Evolutionary conservation across 1,284 basidiomycete species (phyloP), one percentile per base, ranked within the genome.

Genomic region (Prillingera fragicola): DNA sequence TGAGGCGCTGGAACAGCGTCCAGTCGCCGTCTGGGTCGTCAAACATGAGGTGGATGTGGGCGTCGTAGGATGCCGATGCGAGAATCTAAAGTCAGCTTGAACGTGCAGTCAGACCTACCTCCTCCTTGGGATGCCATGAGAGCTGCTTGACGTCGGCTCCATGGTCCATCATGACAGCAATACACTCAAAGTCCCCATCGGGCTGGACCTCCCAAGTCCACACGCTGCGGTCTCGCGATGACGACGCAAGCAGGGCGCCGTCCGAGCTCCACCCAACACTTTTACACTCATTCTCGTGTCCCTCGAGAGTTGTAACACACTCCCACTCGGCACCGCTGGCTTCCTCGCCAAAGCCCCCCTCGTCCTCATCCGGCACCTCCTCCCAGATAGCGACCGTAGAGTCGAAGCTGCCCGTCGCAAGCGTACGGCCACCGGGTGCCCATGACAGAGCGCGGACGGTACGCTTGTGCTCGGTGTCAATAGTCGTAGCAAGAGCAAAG

Each of bases 141-240:
- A 98, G 83, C 44, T 78, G 84, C 72, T 99, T 99, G 53, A 99
- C 92, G 63, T 99, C 95, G 69, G 97, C 94, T 1, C 80, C 79
- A 63, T 99, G 95, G 59, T 97, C 91, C 90, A 98, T 97, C 60
- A 96, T 75, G 28, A 99, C 95, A 19, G 83, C 83, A 70, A 96
- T 80, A 60, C 90, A 95, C 62, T 97, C 94, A 55, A 95, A 96
- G 58, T 95, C 91, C n/a, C 82, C 76, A 56, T 95, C 88, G 8
- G 88, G 87, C 57, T 87, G 83, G 2, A 85, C 87, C 78, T 97
- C 95, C 94, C 95, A 99, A 37, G 98, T 80, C 95, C 95, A 98
- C 1, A 98, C 92, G 13, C 87, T 89, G 73, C 97, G 96, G 73
- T 98, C 95, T 48, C 95, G 77, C 58, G 86, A 87, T 65, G 92